Evolutionary conservation across 352 stramenopile genomes (phyloP), one percentile per base, ranked within the genome.

Genomic region (Phytophthora uliginosa): DNA sequence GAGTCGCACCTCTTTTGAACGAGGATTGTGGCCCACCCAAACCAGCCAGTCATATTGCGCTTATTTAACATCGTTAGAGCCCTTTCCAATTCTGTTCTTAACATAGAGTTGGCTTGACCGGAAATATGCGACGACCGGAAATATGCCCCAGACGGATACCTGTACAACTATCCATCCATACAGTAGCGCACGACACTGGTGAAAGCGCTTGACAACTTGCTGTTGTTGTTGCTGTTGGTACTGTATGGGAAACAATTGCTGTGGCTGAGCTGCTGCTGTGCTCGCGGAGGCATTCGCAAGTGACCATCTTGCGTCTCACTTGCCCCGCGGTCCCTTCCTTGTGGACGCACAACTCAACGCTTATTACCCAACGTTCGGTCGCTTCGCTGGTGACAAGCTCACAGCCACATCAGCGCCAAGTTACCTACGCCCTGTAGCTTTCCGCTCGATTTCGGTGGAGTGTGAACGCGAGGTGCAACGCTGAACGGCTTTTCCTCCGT

Each of bases 381-480:
- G 63, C 64, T 63, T 59, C 24, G 13, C 51, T 17, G 18, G 60
- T 58, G 54, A 58, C 53, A 22, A 66, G 24, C 52, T 69, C 33
- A 4, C 50, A 63, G 38, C 42, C 67, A 73, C 59, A 69, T 26
- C 52, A 55, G 59, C 38, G 31, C 52, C 59, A 59, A 26, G 51
- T 73, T 73, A 73, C 59, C 51, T 59, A 73, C 51, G 31, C 8
- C 28, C 59, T 26, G 66, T 62, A 59, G 38, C 59, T 67, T 38
- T 26, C 48, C 50, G 58, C 50, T 57, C 56, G 26, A 74, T 70
- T 60, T 74, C 60, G 67, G 67, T 74, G 67, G 50, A 71, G 42
- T 22, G 13, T 31, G 10, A 1, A 13, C 45, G 22, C 52, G 53
- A 73, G 20, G 59, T 56, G 26, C 38, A 63, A 59, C 10, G 24